These are phyloP conservation scores for Mycena vulgaris DNA, from an alignment of 768 basidiomycete genomes.

Conservation along the genomic window DNA sequence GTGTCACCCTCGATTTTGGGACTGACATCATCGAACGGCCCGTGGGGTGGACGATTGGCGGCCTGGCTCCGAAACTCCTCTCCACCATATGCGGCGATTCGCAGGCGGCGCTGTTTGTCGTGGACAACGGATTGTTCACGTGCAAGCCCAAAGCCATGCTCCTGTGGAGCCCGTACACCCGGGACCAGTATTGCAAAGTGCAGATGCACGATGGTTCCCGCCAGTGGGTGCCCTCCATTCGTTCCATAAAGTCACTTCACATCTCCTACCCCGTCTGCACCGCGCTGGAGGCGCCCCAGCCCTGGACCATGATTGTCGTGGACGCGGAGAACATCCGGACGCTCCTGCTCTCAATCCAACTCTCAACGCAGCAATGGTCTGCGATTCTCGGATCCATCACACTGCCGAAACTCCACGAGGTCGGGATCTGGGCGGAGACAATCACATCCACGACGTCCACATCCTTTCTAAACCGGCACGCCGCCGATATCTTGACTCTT, in stretches of 20 bases:
- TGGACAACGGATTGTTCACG: constrained; percentile 19
- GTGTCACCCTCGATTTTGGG: constrained; percentile 15
- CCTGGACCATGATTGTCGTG: constrained; percentile 26
- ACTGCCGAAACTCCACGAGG: constrained; percentile 15
- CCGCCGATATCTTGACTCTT: background rate
- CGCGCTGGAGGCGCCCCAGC: background rate
- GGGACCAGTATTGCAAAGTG: constrained; percentile 5
- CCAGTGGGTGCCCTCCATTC: constrained; percentile 31
- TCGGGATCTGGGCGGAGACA: constrained; percentile 19
- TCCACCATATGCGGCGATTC: constrained; percentile 20
- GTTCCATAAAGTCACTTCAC: constrained; percentile 5
- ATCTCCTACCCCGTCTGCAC: constrained; percentile 14
- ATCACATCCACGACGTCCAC: constrained; percentile 12
- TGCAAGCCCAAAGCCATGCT: constrained; percentile 5
- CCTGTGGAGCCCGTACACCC: constrained; percentile 23
- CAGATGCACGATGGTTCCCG: constrained; percentile 29
- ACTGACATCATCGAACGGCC: constrained; percentile 9
- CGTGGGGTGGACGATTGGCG: constrained; percentile 2
- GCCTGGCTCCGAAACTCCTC: background rate
- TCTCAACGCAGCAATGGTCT: constrained; percentile 16
- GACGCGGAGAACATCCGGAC: background rate
- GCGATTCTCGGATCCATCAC: constrained; percentile 9
- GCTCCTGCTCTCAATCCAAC: constrained; percentile 21
- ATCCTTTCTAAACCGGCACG: constrained; percentile 27
- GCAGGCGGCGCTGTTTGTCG: constrained; percentile 4